Evolutionary conservation across 768 basidiomycete species (phyloP).

Genomic region (Nevesoporus exiguus): DNA sequence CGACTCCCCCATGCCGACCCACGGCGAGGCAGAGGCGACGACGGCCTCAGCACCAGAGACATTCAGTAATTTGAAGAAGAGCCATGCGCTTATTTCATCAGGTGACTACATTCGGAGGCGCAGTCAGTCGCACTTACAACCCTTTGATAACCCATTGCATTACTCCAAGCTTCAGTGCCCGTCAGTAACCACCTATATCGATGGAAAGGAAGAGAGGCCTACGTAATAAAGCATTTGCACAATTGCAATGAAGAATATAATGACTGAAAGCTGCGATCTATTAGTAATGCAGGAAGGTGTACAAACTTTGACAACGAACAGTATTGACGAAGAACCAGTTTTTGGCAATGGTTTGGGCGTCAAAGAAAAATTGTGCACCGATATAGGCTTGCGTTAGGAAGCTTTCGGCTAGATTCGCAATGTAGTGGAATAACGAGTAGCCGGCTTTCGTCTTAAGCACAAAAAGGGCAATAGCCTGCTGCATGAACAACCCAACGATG

Average conservation of each 20-base stretch:
- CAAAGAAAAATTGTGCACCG: constrained; percentile 84
- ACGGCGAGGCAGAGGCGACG: constrained; percentile 90
- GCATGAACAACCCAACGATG: constrained; percentile 79
- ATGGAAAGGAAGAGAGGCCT: neutral
- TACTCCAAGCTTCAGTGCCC: constrained; percentile 52
- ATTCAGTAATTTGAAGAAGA: constrained; percentile 90
- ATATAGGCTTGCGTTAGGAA: constrained; percentile 65
- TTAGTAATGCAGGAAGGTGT: constrained; percentile 15
- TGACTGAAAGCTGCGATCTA: constrained; percentile 52
- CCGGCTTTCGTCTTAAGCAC: constrained; percentile 84
- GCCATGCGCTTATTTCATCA: constrained; percentile 61
- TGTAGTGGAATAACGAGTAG: constrained; percentile 79
- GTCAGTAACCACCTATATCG: neutral
- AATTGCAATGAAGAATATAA: constrained; percentile 94
- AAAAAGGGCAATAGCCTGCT: constrained; percentile 85
- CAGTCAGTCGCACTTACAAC: constrained; percentile 49
- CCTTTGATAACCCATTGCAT: constrained; percentile 93
- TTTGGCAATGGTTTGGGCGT: constrained; percentile 55
- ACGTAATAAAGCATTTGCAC: constrained; percentile 87
- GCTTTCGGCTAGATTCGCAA: constrained; percentile 76
- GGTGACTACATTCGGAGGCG: neutral
- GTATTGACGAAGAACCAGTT: constrained; percentile 87
- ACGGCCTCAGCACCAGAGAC: constrained; percentile 95
- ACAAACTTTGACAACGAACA: constrained; percentile 36
- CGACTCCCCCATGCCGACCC: constrained; percentile 88